Percentiles rank a stretch among this genome's conserved stretches.
Conservation (phyloP, 371 early-diverging fungal species). For the Mucor circinelloides region DNA sequence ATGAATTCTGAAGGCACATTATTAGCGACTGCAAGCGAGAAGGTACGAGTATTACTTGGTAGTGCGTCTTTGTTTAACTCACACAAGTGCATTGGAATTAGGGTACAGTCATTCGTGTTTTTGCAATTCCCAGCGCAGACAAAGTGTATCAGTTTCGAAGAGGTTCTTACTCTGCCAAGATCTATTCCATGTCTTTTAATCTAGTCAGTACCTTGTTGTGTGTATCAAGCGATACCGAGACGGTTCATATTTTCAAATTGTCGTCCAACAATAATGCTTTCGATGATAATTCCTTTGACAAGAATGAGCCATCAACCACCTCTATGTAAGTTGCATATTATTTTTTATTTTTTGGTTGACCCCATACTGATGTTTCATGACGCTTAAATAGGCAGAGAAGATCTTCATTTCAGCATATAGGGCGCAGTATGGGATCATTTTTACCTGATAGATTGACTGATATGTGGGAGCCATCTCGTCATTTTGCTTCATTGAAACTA, state of each 20-base stretch:
- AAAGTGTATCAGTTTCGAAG: slow-evolving; percentile 92
- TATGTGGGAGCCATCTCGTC: slow-evolving; percentile 93
- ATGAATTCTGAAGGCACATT: slow-evolving; percentile 91
- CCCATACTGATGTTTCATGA: neutral
- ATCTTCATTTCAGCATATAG: slow-evolving; percentile 3
- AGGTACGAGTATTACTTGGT: slow-evolving; percentile 51
- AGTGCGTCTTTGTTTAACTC: neutral
- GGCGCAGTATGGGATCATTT: slow-evolving; percentile 69
- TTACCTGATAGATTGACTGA: slow-evolving; percentile 88
- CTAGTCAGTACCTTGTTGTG: slow-evolving; percentile 75
- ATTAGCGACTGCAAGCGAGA: slow-evolving; percentile 95
- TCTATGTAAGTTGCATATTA: neutral
- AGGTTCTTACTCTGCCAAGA: slow-evolving; percentile 88
- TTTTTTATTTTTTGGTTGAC: neutral
- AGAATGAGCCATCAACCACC: neutral
- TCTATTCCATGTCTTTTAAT: slow-evolving; percentile 90
- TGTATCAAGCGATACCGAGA: slow-evolving; percentile 92
- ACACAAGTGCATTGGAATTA: slow-evolving; percentile 19
- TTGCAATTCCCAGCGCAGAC: slow-evolving; percentile 82
- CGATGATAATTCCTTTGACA: neutral
- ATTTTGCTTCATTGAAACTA: slow-evolving; percentile 91
- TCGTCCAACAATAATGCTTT: slow-evolving; percentile 14
- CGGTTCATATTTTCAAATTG: slow-evolving; percentile 92
- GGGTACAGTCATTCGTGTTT: slow-evolving; percentile 97
- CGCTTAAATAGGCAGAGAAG: neutral